phyloP scores from a whole-genome alignment of 352 stramenopile genomes.

The Globisporangium mamillatum region DNA sequence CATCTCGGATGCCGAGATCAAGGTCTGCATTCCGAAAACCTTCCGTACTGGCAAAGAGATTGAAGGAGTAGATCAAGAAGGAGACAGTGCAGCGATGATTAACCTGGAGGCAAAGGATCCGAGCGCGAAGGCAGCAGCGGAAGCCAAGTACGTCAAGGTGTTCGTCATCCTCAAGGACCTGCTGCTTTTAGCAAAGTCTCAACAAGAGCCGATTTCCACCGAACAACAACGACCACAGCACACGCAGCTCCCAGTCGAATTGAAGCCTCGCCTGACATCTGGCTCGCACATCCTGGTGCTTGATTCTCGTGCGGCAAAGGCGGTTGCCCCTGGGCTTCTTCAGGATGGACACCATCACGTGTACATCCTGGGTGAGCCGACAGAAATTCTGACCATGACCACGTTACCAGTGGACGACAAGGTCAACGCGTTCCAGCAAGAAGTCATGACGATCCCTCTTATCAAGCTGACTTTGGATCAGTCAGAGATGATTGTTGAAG shows the following conservation, averaged over 20 bases:
- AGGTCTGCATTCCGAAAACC: conserved; percentile 49
- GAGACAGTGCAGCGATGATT: background rate
- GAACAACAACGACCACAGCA: background rate
- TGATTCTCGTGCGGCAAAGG: conserved; percentile 19
- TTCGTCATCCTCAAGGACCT: conserved; percentile 12
- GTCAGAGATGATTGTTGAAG: background rate
- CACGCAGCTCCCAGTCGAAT: conserved; percentile 2
- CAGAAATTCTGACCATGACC: background rate
- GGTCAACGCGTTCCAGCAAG: background rate
- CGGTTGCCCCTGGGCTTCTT: conserved; percentile 22
- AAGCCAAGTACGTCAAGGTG: conserved; percentile 10
- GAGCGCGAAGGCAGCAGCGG: background rate
- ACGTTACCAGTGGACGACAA: background rate
- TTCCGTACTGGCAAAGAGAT: conserved; percentile 11
- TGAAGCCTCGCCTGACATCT: conserved; percentile 13
- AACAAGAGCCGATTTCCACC: background rate
- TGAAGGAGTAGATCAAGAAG: background rate
- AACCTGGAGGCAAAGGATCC: background rate
- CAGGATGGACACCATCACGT: conserved; percentile 25
- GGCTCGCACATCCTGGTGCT: conserved; percentile 29
- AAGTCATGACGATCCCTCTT: conserved; percentile 7
- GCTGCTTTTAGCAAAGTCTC: background rate
- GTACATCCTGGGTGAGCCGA: conserved; percentile 24
- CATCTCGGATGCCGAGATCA: conserved; percentile 35
- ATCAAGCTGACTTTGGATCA: background rate